Percentiles rank a stretch among this genome's conserved stretches.
phyloP scores from a whole-genome alignment of 345 rosid genomes.

The Clausena lansium region DNA sequence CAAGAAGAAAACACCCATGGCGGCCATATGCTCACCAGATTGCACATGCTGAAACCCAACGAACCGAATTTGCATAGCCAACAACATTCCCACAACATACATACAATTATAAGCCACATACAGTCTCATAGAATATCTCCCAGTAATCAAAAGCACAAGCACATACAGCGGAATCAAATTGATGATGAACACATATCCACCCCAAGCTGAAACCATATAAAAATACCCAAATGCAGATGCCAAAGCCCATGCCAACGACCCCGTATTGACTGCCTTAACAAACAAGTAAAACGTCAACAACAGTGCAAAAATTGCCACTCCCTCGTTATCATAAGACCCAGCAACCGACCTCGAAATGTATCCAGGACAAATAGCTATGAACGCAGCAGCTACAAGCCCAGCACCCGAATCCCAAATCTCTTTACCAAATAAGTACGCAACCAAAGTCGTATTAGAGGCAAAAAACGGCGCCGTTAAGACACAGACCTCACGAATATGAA shows the following conservation, averaged over 20 bases:
- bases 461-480: conserved; percentile 95
- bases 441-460: conserved; percentile 90
- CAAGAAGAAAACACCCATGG: conserved; percentile 96
- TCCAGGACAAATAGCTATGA: conserved; percentile 95
- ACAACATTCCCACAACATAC: conserved; percentile 96
- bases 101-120: conserved; percentile 85
- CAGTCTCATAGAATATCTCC: conserved; percentile 93
- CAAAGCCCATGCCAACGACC: conserved; percentile 84
- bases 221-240: conserved; percentile 96
- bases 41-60: conserved; percentile 99
- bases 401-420: conserved; percentile 98
- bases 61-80: conserved; percentile 97
- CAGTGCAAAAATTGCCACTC: conserved; percentile 89
- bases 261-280: conserved; percentile 90
- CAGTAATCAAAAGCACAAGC: conserved; percentile 82
- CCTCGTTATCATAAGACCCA: conserved; percentile 94
- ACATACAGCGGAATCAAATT: conserved; percentile 95
- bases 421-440: conserved; percentile 95
- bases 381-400: conserved; percentile 87
- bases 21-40: conserved; percentile 99
- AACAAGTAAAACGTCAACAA: conserved; percentile 85
- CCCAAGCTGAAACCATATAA: conserved; percentile 99
- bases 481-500: conserved; percentile 96
- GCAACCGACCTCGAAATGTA: conserved; percentile 95
- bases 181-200: conserved; percentile 96